Evolutionary conservation across 257 asterid species (phyloP), one percentile per base, ranked within the genome.

Genomic region (Linderniella brevidens): DNA sequence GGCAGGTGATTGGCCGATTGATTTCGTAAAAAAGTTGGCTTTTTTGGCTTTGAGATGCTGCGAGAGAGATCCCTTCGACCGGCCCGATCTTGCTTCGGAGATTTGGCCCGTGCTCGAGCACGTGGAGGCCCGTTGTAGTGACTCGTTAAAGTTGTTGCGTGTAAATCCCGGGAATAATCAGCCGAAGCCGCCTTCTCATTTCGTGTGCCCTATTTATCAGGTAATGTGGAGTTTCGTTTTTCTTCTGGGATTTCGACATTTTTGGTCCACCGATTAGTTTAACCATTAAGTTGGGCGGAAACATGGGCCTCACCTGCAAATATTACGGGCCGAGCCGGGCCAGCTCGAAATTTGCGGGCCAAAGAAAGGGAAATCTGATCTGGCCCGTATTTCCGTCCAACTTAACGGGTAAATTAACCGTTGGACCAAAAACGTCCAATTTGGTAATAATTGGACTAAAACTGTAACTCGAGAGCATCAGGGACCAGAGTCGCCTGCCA

Each of bases 1-100:
- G 38, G 92, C 95, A 19, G 97, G 94, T 32, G 83, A 88, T n/a
- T 88, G 97, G 97, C 86, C 95, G 43, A 40, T 58, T 46, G 71
- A 53, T 68, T 64, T 15, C 49, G 79, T 68, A 1, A 58, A 63
- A 37, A 64, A 66, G 61, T 52, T 88, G 42, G 76, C 81, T 64
- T 19, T 47, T 59, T 55, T 88, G 73, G 93, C 69, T n/a, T 50
- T 80, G 69, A 68, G 68, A 60, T 88, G 97, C 70, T 88, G 93
- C 41, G 68, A 72, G 64, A 55, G 48, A 59, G 54, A 71, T 50
- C 59, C 50, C 13, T 13, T 57, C 17, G 70, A 80, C 62, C 71
- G 92, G 39, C 80, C 93, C 8, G 64, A 80, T 46, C 85, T 88
- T 50, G 64, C 19, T 3, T 61, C 80, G 3, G 80, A 76, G 49